Percentiles rank a stretch among this genome's conserved stretches.
These are phyloP conservation scores for Lathyrus tuberosus DNA, from an alignment of 306 rosid species.

Conservation along the genomic window DNA sequence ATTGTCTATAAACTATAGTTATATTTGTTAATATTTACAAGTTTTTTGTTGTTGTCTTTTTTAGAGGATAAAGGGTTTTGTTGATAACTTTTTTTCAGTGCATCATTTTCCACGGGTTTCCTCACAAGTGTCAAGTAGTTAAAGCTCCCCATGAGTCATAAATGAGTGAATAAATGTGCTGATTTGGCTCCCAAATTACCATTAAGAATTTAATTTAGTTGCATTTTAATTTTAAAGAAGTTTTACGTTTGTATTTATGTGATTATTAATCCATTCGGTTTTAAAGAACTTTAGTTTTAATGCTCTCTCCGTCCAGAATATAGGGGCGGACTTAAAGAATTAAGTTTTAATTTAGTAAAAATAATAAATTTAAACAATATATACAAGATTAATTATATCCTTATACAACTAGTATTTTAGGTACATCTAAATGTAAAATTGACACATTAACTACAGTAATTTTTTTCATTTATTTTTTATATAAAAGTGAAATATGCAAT, in stretches of 20 bases:
- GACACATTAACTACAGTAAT: too few relatives aligned
- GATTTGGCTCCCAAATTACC: constrained; percentile 12
- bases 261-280: too few relatives aligned
- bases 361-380: too few relatives aligned
- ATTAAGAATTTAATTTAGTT: constrained; percentile 2
- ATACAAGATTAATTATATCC: too few relatives aligned
- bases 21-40: constrained; percentile 36
- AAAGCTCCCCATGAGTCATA: constrained; percentile 15
- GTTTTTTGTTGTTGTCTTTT: not conserved
- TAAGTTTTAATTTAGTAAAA: too few relatives aligned
- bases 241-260: not conserved
- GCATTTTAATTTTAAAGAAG: not conserved
- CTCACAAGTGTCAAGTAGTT: not conserved
- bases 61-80: constrained; percentile 25
- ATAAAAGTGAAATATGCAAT: too few relatives aligned
- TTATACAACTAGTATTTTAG: too few relatives aligned
- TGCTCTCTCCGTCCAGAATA: too few relatives aligned
- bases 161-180: constrained; percentile 10
- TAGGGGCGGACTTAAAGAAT: too few relatives aligned
- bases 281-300: too few relatives aligned
- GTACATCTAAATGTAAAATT: too few relatives aligned
- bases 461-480: too few relatives aligned
- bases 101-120: constrained; percentile 1
- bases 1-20: constrained; percentile 28
- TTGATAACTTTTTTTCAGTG: constrained; percentile 10